Percentiles rank a stretch among this genome's conserved stretches.
Evolutionary conservation across 1,284 basidiomycete species (phyloP).

Genomic region (Trichosporon coremiiforme): DNA sequence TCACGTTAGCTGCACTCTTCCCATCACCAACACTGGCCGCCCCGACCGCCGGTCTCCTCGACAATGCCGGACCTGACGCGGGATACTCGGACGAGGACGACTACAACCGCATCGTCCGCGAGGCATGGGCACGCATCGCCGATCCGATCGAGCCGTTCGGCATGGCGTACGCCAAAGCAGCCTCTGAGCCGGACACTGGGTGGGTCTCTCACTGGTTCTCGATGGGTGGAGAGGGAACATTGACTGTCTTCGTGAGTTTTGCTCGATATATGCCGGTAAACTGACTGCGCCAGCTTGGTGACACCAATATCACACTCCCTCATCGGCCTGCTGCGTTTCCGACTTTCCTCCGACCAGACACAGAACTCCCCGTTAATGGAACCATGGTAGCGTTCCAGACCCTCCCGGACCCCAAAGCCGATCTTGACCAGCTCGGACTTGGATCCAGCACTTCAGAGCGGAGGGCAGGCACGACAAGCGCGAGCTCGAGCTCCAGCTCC

Average conservation of each 20-base stretch:
- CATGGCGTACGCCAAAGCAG: not conserved
- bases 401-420: constrained; percentile 4
- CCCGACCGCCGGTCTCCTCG: constrained; percentile 1
- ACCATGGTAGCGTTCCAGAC: constrained; percentile 39
- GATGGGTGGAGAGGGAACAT: constrained; percentile 25
- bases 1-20: constrained; percentile 7
- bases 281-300: constrained; percentile 1
- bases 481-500: not conserved
- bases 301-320: constrained; percentile 46
- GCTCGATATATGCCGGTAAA: not conserved
- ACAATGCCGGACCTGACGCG: not conserved
- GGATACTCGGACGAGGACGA: constrained; percentile 7
- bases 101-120: constrained; percentile 17
- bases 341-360: constrained; percentile 32
- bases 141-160: constrained; percentile 22
- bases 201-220: constrained; percentile 25
- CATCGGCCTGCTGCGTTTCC: constrained; percentile 56
- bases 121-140: constrained; percentile 7
- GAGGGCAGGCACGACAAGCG: not conserved
- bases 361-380: constrained; percentile 45
- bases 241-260: constrained; percentile 23
- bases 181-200: constrained; percentile 10
- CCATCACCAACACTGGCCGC: constrained; percentile 13
- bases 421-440: not conserved
- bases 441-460: not conserved